Conservation (phyloP, 345 rosid genomes). For the Eucalyptus fibrosa region DNA sequence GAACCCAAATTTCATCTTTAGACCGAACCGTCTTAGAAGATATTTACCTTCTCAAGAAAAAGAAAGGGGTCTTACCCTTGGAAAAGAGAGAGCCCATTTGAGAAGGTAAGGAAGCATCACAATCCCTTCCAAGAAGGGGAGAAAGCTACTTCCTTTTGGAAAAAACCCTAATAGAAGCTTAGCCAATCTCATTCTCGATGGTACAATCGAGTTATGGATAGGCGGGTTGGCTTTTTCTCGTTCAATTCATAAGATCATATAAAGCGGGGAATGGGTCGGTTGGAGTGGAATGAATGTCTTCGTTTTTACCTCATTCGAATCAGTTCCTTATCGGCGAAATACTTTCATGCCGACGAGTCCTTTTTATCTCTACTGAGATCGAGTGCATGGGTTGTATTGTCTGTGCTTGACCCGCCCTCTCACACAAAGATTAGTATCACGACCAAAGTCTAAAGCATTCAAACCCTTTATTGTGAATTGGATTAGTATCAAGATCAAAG, state of each 20-base stretch:
- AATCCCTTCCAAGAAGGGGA: not conserved
- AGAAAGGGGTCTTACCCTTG: not conserved
- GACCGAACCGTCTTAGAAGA: not conserved
- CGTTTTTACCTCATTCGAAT: not conserved
- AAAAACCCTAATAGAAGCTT: not conserved
- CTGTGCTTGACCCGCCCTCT: not conserved
- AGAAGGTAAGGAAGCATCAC: not conserved
- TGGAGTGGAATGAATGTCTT: not conserved
- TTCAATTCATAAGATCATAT: not conserved
- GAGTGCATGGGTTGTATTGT: not conserved
- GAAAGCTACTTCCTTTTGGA: not conserved
- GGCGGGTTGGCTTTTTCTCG: not conserved
- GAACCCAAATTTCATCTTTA: not conserved
- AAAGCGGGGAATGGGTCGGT: not conserved
- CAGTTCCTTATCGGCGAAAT: not conserved
- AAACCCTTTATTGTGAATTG: not conserved
- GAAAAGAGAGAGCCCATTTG: not conserved
- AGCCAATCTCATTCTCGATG: not conserved
- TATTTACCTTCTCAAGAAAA: not conserved
- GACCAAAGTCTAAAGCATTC: not conserved
- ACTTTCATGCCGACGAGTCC: no score
- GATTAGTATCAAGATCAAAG: not conserved
- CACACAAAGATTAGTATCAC: not conserved
- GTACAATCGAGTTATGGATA: not conserved
- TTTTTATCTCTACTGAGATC: not conserved